Base-by-base conservation (phyloP, 805 yeast species). In the Wickerhamia fluorescens region DNA sequence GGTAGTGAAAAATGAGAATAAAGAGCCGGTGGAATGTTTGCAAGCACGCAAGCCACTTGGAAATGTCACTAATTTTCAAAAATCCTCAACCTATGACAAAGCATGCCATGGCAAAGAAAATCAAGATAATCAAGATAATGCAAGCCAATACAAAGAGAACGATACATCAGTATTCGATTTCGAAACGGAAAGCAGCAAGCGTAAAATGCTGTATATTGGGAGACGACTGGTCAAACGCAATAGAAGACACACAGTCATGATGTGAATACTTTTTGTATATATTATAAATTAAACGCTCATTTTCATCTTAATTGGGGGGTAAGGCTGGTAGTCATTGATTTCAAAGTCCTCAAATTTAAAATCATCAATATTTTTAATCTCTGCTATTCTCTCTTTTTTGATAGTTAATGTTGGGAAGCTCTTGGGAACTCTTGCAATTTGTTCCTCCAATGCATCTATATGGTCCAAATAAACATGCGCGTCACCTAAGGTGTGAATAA, bases 221-320 rank as follows among this genome's bases (percentile, higher is more conserved):
- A 33, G n/a, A 10, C 28, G 23, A 16, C 28, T 28, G 5, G 57
- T 56, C n/a, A 35, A 25, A 3, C 28, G 35, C 14, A 34, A 30
- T 16, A 34, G 33, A 12, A 30, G 25, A 27, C 37, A 24, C 20
- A 29, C 31, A 12, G 24, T 28, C n/a, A n/a, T n/a, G n/a, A n/a
- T n/a, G n/a, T n/a, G n/a, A n/a, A n/a, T n/a, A n/a, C n/a, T n/a
- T n/a, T n/a, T n/a, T n/a, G n/a, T n/a, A n/a, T n/a, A n/a, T n/a
- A n/a, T n/a, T n/a, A n/a, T n/a, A n/a, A n/a, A 14, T 54, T 65
- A 92, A 16, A 92, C 98, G 51, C 96, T 87, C 98, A 92, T 92
- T 44, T 84, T 81, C 99, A 92, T 92, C 42, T 81, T 83, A 43
- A 92, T 89, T 37, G 76, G 77, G 2, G 75, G 71, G 47, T 85